These are phyloP conservation scores for Microstegium vimineum DNA, from an alignment of 176 grass and related monocot species.

Conservation along the genomic window DNA sequence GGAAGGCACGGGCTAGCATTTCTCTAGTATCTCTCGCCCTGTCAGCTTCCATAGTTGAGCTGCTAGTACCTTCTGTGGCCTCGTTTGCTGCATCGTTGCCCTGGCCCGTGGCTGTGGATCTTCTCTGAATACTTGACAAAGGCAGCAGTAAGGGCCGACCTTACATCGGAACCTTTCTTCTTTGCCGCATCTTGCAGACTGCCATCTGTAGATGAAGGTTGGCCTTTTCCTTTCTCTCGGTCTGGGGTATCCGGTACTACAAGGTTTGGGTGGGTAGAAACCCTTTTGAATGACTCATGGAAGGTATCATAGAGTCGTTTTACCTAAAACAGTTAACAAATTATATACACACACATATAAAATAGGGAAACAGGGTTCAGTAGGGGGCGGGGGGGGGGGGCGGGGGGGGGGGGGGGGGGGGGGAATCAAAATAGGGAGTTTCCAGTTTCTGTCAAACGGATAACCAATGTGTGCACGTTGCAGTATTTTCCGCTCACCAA, in stretches of 20 bases:
- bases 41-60: constrained; percentile 28
- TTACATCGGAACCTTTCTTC: constrained; percentile 43
- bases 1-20: not conserved
- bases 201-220: constrained; percentile 29
- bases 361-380: not conserved
- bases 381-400: too few species aligned
- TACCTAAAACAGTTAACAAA: constrained; percentile 44
- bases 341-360: not conserved
- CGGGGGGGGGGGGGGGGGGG: too few species aligned
- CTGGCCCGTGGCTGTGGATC: too few species aligned
- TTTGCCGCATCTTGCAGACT: constrained; percentile 1
- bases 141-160: constrained; percentile 15
- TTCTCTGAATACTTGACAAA: too few species aligned
- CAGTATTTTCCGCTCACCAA: constrained; percentile 77
- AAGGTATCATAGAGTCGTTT: constrained; percentile 88
- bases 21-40: not conserved
- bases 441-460: constrained; percentile 12
- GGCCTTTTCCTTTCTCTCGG: constrained; percentile 37
- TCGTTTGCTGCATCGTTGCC: too few species aligned
- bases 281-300: constrained; percentile 75
- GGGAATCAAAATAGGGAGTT: not conserved
- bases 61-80: constrained; percentile 10
- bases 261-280: constrained; percentile 28
- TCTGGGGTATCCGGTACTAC: constrained; percentile 55
- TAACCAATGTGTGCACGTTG: not conserved